Conservation (phyloP, 768 basidiomycete species). For the Amanita jacksonii region DNA sequence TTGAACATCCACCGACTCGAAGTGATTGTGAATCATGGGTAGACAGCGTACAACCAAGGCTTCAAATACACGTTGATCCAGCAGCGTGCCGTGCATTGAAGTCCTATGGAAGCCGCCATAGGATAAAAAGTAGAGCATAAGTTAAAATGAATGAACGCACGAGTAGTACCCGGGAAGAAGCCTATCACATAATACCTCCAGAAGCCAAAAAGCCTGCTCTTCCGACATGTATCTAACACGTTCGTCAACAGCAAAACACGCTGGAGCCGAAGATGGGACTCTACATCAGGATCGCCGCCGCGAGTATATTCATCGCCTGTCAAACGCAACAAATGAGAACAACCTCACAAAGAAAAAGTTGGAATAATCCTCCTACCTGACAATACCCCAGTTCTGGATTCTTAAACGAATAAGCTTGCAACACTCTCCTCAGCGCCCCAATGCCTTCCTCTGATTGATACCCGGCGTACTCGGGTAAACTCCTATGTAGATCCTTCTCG, state of each 20-base stretch:
- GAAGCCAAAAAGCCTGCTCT: constrained; percentile 96
- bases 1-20: constrained; percentile 85
- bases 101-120: constrained; percentile 39
- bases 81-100: constrained; percentile 96
- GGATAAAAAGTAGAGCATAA: neutral
- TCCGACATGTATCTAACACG: constrained; percentile 93
- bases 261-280: constrained; percentile 13
- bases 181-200: constrained; percentile 91
- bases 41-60: constrained; percentile 82
- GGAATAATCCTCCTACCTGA: constrained; percentile 62
- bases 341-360: constrained; percentile 2
- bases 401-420: constrained; percentile 93
- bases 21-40: constrained; percentile 92
- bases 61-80: constrained; percentile 98
- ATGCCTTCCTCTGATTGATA: constrained; percentile 92
- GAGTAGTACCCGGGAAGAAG: constrained; percentile 96
- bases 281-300: constrained; percentile 90
- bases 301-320: constrained; percentile 97
- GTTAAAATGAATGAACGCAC: constrained; percentile 31
- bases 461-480: constrained; percentile 93
- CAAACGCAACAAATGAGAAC: constrained; percentile 6
- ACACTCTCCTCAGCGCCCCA: constrained; percentile 69
- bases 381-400: constrained; percentile 95
- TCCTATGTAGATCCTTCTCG: constrained; percentile 94
- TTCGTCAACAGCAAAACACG: neutral